phyloP scores from a whole-genome alignment of 768 basidiomycete species.

The Russula sp. region DNA sequence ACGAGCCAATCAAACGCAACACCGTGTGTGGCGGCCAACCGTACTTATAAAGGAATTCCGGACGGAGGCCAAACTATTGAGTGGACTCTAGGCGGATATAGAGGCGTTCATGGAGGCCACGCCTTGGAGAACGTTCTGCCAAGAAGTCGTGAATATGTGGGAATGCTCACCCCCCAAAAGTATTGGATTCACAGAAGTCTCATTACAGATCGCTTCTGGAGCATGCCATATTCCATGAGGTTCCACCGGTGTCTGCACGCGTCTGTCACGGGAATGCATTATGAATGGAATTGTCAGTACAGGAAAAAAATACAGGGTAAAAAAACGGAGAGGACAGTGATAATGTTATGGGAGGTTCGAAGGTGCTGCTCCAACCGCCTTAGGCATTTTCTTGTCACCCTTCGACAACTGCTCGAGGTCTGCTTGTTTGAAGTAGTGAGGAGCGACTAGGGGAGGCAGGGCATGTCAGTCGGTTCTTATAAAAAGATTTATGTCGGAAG shows the following conservation, averaged over 20 bases:
- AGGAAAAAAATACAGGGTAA: slow-evolving; percentile 3
- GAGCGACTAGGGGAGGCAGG: slow-evolving; percentile 58
- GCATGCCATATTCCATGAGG: not conserved
- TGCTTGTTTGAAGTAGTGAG: slow-evolving; percentile 90
- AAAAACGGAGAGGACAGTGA: not conserved
- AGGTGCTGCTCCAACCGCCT: slow-evolving; percentile 41
- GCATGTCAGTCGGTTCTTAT: slow-evolving; percentile 10
- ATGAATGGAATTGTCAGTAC: slow-evolving; percentile 3
- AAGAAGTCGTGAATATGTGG: not conserved
- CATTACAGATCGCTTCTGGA: not conserved
- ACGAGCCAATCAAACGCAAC: not conserved
- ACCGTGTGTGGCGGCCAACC: not conserved
- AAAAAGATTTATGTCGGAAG: slow-evolving; percentile 15
- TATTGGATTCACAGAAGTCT: not conserved
- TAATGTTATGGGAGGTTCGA: slow-evolving; percentile 12
- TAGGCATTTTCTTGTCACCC: slow-evolving; percentile 95
- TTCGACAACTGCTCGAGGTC: slow-evolving; percentile 74
- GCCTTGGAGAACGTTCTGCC: not conserved
- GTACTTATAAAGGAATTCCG: not conserved
- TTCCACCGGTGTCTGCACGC: not conserved
- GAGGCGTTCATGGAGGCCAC: not conserved
- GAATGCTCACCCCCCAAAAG: not conserved
- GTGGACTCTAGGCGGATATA: not conserved
- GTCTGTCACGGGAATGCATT: not conserved
- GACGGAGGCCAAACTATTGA: not conserved